Conservation (phyloP, 495 filamentous ascomycete species). For the Aspergillus nanangensis region DNA sequence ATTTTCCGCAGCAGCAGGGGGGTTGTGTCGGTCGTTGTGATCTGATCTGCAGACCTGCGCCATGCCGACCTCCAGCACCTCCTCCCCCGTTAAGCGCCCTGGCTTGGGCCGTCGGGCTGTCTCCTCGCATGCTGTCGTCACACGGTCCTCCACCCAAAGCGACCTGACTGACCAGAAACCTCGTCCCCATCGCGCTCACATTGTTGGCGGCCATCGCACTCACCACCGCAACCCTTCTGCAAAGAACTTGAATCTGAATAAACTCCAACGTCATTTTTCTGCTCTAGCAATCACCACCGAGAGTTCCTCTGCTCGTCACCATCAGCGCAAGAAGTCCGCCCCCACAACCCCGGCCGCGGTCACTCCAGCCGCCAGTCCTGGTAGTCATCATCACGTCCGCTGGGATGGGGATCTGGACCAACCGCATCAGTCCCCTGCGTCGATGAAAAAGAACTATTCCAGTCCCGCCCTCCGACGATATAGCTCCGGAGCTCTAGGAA, state of each 20-base stretch:
- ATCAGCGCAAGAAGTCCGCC: slow-evolving; percentile 47
- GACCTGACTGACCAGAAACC: slow-evolving; percentile 32
- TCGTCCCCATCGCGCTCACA: slow-evolving; percentile 36
- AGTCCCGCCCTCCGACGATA: slow-evolving; percentile 39
- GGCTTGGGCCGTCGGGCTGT: slow-evolving; percentile 43
- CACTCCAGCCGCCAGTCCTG: slow-evolving; percentile 40
- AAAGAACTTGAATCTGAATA: slow-evolving; percentile 40
- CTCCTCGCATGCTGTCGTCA: slow-evolving; percentile 44
- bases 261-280: slow-evolving; percentile 32
- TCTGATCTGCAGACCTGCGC: slow-evolving; percentile 8
- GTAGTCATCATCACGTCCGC: slow-evolving; percentile 30
- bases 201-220: slow-evolving; percentile 40
- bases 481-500: slow-evolving; percentile 24
- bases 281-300: slow-evolving; percentile 21
- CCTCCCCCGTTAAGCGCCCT: slow-evolving; percentile 45
- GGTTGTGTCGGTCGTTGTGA: background rate
- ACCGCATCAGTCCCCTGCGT: slow-evolving; percentile 22
- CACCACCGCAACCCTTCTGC: slow-evolving; percentile 42
- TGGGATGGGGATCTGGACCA: slow-evolving; percentile 36
- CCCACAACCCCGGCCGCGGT: slow-evolving; percentile 40
- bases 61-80: slow-evolving; percentile 38
- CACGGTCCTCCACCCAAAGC: slow-evolving; percentile 27
- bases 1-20: background rate
- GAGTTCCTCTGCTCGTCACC: slow-evolving; percentile 31
- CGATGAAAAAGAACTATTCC: slow-evolving; percentile 45